These are phyloP conservation scores for Penicillium simplicissimum DNA, from an alignment of 495 filamentous ascomycete species.

Conservation along the genomic window DNA sequence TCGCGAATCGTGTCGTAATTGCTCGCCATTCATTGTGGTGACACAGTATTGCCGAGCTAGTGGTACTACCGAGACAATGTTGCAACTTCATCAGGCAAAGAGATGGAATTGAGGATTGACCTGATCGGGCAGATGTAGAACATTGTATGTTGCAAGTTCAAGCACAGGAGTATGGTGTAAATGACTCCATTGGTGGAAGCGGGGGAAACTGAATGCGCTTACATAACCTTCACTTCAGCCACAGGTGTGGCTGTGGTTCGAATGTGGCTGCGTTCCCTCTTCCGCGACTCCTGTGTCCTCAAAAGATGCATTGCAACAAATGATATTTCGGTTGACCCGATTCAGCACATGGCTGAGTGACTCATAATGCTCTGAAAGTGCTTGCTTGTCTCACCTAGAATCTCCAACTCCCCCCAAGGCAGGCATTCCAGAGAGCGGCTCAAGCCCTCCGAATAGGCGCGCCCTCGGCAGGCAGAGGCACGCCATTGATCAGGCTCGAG, in stretches of 20 bases:
- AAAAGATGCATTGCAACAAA: neutral
- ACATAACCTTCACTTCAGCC: neutral
- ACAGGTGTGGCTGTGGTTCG: conserved; percentile 12
- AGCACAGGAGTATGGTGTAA: too few relatives aligned
- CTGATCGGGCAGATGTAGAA: too few relatives aligned
- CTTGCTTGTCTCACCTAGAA: neutral
- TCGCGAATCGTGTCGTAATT: too few relatives aligned
- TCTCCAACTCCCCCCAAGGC: neutral
- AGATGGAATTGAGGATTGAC: too few relatives aligned
- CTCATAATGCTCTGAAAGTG: neutral
- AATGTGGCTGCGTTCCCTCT: conserved; percentile 21
- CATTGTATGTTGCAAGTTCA: too few relatives aligned
- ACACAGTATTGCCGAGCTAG: too few relatives aligned
- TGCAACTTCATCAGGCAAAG: too few relatives aligned
- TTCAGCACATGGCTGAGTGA: neutral
- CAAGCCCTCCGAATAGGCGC: neutral
- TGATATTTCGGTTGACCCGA: neutral
- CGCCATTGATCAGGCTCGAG: neutral
- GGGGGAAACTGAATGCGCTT: neutral
- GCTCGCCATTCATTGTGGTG: too few relatives aligned
- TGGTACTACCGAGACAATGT: too few relatives aligned
- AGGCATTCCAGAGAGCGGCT: neutral
- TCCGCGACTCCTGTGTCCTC: conserved; percentile 14
- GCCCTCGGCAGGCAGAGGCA: neutral
- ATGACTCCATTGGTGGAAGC: too few relatives aligned